Conservation (phyloP, 2,329 filamentous ascomycete genomes). For the Nothomitra cinnamomea region DNA sequence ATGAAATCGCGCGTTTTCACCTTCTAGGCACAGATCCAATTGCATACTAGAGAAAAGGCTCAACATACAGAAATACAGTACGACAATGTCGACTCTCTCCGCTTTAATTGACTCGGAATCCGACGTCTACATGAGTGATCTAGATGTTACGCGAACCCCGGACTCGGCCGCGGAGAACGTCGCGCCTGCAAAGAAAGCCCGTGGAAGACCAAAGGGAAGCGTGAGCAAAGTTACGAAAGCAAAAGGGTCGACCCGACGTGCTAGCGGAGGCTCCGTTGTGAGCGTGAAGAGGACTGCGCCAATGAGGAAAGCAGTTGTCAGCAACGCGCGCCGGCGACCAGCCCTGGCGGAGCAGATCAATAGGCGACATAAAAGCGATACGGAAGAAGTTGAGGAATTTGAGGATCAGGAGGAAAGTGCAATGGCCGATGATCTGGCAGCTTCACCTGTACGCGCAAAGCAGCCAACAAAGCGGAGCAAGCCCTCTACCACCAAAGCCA, state of each 20-base stretch:
- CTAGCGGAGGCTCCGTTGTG: constrained; percentile 11
- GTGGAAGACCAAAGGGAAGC: constrained; percentile 13
- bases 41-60: background rate
- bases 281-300: constrained; percentile 24
- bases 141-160: constrained; percentile 22
- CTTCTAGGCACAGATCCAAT: background rate
- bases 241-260: constrained; percentile 6
- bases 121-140: constrained; percentile 18
- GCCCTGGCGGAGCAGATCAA: constrained; percentile 25
- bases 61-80: background rate
- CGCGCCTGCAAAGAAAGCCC: constrained; percentile 17
- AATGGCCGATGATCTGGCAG: constrained; percentile 2
- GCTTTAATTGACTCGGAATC: constrained; percentile 1
- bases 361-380: constrained; percentile 23
- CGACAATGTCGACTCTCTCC: constrained; percentile 2
- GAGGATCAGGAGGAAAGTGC: constrained; percentile 9
- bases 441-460: background rate
- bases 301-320: constrained; percentile 12
- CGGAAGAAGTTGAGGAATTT: constrained; percentile 27
- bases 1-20: background rate
- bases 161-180: constrained; percentile 25
- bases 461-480: background rate
- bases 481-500: background rate
- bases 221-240: constrained; percentile 10
- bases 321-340: constrained; percentile 19